These are phyloP conservation scores for Ilex paraguariensis DNA, from an alignment of 305 asterid species.

Conservation along the genomic window DNA sequence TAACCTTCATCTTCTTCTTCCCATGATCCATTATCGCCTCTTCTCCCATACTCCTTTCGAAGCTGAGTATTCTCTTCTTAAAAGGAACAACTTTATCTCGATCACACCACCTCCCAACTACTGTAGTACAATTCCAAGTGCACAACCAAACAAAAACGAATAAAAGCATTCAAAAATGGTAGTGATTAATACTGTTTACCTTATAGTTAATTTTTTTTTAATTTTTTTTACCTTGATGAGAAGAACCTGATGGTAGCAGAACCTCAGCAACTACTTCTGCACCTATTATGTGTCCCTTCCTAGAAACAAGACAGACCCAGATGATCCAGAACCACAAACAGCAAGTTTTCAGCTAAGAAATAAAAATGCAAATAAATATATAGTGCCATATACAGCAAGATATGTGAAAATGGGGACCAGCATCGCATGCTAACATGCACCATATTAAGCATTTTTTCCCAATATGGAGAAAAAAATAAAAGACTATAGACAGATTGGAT, in stretches of 20 bases:
- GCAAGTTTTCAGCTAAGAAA: neutral
- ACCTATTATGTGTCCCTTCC: constrained; percentile 31
- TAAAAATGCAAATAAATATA: constrained; percentile 20
- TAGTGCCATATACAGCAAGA: constrained; percentile 5
- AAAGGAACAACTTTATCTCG: too few relatives aligned
- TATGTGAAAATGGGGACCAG: constrained; percentile 41
- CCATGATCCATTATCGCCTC: too few relatives aligned
- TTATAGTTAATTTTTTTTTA: too few relatives aligned
- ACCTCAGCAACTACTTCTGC: constrained; percentile 17
- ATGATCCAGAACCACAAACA: neutral
- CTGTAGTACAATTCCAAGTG: too few relatives aligned
- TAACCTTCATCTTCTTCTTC: too few relatives aligned
- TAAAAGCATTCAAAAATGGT: too few relatives aligned
- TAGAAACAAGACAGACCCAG: constrained; percentile 12
- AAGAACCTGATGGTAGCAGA: constrained; percentile 19
- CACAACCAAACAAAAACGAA: neutral
- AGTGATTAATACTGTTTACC: neutral
- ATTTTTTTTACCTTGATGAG: constrained; percentile 26
- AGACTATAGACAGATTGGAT: constrained; percentile 20
- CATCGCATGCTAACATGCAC: constrained; percentile 53
- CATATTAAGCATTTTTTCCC: constrained; percentile 38
- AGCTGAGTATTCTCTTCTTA: too few relatives aligned
- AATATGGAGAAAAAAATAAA: neutral
- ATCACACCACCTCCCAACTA: too few relatives aligned
- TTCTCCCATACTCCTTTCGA: too few relatives aligned